phyloP scores from a whole-genome alignment of 345 rosid species.

The Brassica carinata region DNA sequence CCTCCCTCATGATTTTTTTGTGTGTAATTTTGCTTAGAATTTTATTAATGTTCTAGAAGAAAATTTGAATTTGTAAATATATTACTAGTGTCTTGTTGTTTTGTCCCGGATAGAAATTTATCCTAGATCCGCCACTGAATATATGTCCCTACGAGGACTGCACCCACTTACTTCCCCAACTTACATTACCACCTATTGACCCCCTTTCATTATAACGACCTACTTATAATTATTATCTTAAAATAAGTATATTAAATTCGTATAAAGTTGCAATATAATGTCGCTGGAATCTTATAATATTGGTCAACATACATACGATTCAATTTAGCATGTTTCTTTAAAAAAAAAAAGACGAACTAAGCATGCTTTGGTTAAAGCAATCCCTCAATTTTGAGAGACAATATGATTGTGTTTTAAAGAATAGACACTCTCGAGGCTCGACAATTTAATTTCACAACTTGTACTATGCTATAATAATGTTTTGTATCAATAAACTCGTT shows the following conservation, averaged over 20 bases:
- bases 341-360: not conserved
- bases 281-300: not conserved
- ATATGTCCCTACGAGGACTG: constrained; percentile 43
- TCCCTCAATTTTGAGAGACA: constrained; percentile 30
- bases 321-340: constrained; percentile 14
- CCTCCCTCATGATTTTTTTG: too few species aligned
- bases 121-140: too few species aligned
- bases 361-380: constrained; percentile 34
- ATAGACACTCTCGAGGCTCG: constrained; percentile 27
- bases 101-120: too few species aligned
- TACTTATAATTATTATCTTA: constrained; percentile 20
- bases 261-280: not conserved
- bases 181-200: constrained; percentile 32
- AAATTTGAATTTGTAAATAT: too few species aligned
- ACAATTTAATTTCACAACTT: constrained; percentile 19
- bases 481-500: constrained; percentile 8
- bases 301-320: constrained; percentile 9
- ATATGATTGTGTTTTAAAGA: constrained; percentile 22
- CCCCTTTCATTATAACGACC: constrained; percentile 27
- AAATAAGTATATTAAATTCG: not conserved
- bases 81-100: too few species aligned
- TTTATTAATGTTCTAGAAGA: too few species aligned
- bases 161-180: constrained; percentile 39
- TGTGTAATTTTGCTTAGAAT: too few species aligned
- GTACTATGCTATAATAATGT: constrained; percentile 22